phyloP scores from a whole-genome alignment of 2,329 filamentous ascomycete species.

The Fusarium pseudonygamai region DNA sequence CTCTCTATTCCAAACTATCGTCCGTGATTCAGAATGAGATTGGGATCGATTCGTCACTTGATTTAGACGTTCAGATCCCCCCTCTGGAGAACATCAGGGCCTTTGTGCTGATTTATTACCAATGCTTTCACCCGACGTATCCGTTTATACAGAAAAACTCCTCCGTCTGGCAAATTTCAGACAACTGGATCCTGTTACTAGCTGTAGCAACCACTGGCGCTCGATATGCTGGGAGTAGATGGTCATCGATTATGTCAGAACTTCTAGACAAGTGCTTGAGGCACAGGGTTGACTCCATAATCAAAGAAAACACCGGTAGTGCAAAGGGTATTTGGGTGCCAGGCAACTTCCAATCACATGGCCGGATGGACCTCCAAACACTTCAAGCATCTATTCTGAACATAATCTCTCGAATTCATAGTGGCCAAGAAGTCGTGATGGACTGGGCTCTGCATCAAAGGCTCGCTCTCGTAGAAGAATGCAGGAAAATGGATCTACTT shows the following conservation, averaged over 20 bases:
- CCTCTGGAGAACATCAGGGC: conserved; percentile 6
- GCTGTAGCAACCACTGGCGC: conserved; percentile 9
- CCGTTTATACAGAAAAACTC: conserved; percentile 20
- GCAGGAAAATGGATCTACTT: conserved; percentile 9
- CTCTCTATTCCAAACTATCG: not conserved
- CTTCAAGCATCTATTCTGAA: conserved; percentile 7
- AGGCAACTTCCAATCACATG: not conserved
- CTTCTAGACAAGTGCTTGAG: not conserved
- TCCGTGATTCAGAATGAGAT: not conserved
- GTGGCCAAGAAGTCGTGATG: not conserved
- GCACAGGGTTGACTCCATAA: not conserved
- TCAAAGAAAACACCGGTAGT: not conserved
- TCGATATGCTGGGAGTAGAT: conserved; percentile 4
- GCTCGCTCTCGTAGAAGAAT: not conserved
- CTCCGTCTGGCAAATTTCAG: not conserved
- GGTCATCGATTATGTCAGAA: not conserved
- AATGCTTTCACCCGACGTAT: conserved; percentile 25
- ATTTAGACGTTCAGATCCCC: not conserved
- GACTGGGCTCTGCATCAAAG: not conserved
- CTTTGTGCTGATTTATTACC: conserved; percentile 25
- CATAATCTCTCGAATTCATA: conserved; percentile 2
- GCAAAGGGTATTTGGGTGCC: not conserved
- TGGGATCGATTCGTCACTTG: not conserved
- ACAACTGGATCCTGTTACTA: conserved; percentile 1
- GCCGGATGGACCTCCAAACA: not conserved